Base-by-base conservation (phyloP, 306 rosid genomes). In the Prunus davidiana region DNA sequence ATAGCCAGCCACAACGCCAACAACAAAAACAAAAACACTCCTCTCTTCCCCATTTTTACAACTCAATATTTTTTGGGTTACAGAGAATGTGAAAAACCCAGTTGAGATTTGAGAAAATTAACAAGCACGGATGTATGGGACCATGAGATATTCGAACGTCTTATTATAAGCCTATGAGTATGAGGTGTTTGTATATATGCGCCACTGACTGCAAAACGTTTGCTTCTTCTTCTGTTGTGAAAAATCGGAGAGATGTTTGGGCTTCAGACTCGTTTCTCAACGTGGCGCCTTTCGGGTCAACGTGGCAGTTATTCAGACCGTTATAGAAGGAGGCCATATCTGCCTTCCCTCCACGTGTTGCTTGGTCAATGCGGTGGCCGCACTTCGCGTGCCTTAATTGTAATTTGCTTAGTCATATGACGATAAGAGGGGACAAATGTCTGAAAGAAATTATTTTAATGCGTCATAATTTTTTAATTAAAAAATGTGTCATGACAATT, bases 261-360 rank as follows among this genome's bases (percentile, higher is more conserved):
- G 5, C 32, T 62, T 77, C 69, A 5, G 76, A 2, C 47, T 15
- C 68, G 60, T n/a, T n/a, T 64, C n/a, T 60, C 76, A 67, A 89
- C 90, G 89, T 87, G 92, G 80, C 64, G n/a, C 4, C 9, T 15
- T n/a, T 8, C 24, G 41, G 69, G 73, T 69, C 22, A 62, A 85
- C 93, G 91, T 87, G 93, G 82, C 88, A 11, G 67, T 56, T 63
- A 61, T 25, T 56, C 5, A 67, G 78, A 67, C 77, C 62, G 69
- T 83, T 34, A 24, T 3, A 0, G 43, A 43, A 45, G 28, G 62
- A 43, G 8, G 8, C 16, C 43, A 18, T 28, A 47, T 2, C 4
- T 20, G 20, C 8, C 27, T 15, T 80, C n/a, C 51, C 9, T 81
- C 71, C 92, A 86, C 91, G 91, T 86, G 96, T 83, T 43, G 61